Evolutionary conservation across 306 rosid genomes (phyloP).

Genomic region (Bauhinia variegata): DNA sequence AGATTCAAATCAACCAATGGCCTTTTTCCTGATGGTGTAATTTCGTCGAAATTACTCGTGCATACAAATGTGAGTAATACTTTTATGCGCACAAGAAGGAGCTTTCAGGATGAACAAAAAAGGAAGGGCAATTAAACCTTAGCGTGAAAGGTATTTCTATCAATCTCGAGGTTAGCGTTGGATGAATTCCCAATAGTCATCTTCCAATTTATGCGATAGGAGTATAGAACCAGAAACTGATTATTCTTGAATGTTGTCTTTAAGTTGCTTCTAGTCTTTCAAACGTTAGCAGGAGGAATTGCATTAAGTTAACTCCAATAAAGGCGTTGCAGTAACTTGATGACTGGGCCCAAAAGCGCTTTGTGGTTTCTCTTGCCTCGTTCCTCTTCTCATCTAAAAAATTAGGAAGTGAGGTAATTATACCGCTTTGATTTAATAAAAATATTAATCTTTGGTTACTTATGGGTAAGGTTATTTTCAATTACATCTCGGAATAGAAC

Average conservation of each 20-base stretch:
- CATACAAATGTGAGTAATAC: slow-evolving; percentile 58
- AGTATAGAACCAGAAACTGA: not conserved
- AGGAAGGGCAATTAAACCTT: not conserved
- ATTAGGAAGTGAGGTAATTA: no score
- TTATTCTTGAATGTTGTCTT: no score
- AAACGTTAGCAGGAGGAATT: no score
- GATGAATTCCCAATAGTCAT: not conserved
- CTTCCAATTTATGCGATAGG: slow-evolving; percentile 1
- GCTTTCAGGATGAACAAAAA: not conserved
- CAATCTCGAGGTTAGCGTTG: no score
- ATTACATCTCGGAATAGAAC: no score
- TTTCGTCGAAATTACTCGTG: slow-evolving; percentile 85
- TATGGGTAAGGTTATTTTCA: no score
- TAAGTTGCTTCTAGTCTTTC: no score
- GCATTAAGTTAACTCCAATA: not conserved
- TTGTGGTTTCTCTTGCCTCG: no score
- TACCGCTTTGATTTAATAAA: no score
- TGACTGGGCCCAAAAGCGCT: not conserved
- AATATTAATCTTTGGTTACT: no score
- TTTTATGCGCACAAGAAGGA: not conserved
- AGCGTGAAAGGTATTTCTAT: not conserved
- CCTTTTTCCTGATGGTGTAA: slow-evolving; percentile 45
- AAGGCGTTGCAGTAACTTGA: not conserved
- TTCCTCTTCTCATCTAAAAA: no score
- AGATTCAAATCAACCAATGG: slow-evolving; percentile 32